Evolutionary conservation across 805 yeast genomes (phyloP).

Genomic region (Nakazawaea populi): DNA sequence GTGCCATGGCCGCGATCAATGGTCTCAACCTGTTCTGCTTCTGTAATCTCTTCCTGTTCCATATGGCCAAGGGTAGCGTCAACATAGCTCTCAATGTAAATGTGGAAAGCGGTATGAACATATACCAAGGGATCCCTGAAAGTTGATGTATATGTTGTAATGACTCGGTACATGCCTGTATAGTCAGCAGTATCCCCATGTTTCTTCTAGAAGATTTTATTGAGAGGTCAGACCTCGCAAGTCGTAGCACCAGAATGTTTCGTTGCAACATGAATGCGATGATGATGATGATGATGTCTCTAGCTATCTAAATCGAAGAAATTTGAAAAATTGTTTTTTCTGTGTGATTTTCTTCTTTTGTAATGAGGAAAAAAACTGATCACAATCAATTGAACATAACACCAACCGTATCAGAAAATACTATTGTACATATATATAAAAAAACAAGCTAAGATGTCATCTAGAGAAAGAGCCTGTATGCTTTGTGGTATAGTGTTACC

Average conservation of each 20-base stretch:
- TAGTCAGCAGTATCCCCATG: constrained; percentile 2
- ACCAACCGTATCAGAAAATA: background rate
- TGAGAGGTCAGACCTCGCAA: too few species aligned
- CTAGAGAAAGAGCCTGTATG: constrained; percentile 93
- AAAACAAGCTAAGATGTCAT: constrained; percentile 23
- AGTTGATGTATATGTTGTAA: constrained; percentile 44
- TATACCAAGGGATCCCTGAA: constrained; percentile 80
- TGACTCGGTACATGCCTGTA: constrained; percentile 19
- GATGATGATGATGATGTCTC: too few species aligned
- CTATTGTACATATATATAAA: background rate
- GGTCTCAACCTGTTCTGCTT: constrained; percentile 72
- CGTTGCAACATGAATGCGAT: too few species aligned
- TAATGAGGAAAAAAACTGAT: background rate
- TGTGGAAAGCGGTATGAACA: constrained; percentile 69
- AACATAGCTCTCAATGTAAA: constrained; percentile 54
- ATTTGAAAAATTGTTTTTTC: too few species aligned
- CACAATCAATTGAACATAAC: constrained; percentile 14
- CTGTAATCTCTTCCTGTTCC: constrained; percentile 62
- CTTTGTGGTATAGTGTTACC: constrained; percentile 91
- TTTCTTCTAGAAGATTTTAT: background rate
- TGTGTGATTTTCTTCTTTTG: too few species aligned
- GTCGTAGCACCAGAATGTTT: too few species aligned
- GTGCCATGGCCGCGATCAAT: constrained; percentile 65
- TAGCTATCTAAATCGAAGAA: too few species aligned
- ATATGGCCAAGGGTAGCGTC: constrained; percentile 74